Percentiles rank a stretch among this genome's conserved stretches.
Conservation (phyloP, 768 basidiomycete species). For the Crucibulum laeve region DNA sequence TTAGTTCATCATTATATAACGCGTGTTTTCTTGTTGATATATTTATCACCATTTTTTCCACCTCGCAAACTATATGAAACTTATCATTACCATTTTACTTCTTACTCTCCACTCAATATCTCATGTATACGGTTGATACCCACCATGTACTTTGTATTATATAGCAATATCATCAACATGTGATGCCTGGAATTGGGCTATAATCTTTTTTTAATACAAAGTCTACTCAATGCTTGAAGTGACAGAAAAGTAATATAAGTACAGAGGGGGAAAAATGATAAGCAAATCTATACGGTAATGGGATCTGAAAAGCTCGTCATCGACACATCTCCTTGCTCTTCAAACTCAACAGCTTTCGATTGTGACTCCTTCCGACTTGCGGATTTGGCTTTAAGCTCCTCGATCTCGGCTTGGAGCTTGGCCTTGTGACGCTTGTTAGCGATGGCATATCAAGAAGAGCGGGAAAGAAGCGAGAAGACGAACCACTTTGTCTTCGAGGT, state of each 20-base stretch:
- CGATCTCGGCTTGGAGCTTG: slow-evolving; percentile 57
- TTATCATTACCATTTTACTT: too few species aligned
- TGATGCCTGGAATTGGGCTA: too few species aligned
- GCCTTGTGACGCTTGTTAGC: slow-evolving; percentile 27
- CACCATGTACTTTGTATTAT: too few species aligned
- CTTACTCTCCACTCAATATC: too few species aligned
- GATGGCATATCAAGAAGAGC: not conserved
- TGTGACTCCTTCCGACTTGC: slow-evolving; percentile 34
- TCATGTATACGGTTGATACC: too few species aligned
- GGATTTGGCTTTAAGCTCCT: slow-evolving; percentile 44
- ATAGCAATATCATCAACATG: too few species aligned
- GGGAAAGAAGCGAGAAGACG: slow-evolving; percentile 14
- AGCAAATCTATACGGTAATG: slow-evolving; percentile 9
- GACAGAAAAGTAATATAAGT: not conserved
- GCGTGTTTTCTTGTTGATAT: too few species aligned
- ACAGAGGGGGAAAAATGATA: not conserved
- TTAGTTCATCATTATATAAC: too few species aligned
- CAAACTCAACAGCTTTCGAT: slow-evolving; percentile 11
- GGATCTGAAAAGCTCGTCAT: slow-evolving; percentile 12
- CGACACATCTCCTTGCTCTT: slow-evolving; percentile 13
- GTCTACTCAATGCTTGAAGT: too few species aligned
- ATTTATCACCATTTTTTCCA: too few species aligned
- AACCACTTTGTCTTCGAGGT: slow-evolving; percentile 55
- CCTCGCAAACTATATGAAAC: too few species aligned
- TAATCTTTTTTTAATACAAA: too few species aligned